These are phyloP conservation scores for Globisporangium radiosum DNA, from an alignment of 352 stramenopile species.

Conservation along the genomic window DNA sequence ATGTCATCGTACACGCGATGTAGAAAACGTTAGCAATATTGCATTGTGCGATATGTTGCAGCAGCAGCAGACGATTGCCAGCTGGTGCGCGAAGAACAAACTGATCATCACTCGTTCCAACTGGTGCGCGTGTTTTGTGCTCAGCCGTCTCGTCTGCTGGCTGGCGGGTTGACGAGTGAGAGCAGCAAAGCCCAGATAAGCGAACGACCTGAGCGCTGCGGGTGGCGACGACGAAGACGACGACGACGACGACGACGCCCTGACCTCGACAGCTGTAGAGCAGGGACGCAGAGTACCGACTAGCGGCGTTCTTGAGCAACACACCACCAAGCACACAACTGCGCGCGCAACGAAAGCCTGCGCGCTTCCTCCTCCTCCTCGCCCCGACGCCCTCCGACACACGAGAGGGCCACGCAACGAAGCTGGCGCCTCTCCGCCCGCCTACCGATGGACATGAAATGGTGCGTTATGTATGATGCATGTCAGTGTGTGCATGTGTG, in stretches of 20 bases:
- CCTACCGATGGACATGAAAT: slow-evolving; percentile 42
- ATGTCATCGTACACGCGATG: no score
- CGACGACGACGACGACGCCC: not conserved
- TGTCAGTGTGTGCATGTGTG: not conserved
- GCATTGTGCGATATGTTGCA: no score
- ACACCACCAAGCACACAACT: no score
- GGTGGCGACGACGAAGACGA: not conserved
- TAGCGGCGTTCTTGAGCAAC: no score
- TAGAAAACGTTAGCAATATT: no score
- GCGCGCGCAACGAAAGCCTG: not conserved
- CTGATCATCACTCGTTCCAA: not conserved
- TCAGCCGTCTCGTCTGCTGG: not conserved
- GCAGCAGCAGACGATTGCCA: not conserved
- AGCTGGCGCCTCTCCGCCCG: slow-evolving; percentile 33
- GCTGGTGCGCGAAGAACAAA: not conserved
- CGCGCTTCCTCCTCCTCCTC: not conserved
- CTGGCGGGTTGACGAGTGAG: not conserved
- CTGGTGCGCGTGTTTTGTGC: not conserved
- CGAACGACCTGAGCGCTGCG: not conserved
- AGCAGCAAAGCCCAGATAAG: no score
- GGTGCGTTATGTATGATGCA: slow-evolving; percentile 17
- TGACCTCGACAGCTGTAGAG: no score
- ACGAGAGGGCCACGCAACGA: slow-evolving; percentile 17
- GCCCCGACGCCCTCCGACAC: not conserved
- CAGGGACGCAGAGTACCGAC: no score